phyloP scores from a whole-genome alignment of 2,329 filamentous ascomycete genomes.

The Talaromyces sp. region DNA sequence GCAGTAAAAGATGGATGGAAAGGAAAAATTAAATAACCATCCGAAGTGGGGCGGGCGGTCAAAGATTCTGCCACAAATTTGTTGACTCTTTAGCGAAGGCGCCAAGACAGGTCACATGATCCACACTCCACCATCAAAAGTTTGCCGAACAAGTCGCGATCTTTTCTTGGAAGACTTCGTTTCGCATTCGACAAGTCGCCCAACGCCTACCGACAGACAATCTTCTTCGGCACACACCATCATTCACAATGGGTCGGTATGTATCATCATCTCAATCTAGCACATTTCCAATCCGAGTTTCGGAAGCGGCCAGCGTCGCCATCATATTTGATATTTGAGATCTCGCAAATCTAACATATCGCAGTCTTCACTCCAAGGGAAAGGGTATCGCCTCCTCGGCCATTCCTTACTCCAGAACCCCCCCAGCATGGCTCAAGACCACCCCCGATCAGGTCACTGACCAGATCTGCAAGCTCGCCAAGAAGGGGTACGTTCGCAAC shows the following conservation, averaged over 20 bases:
- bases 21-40: neutral
- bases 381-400: conserved; percentile 98
- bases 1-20: neutral
- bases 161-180: neutral
- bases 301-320: neutral
- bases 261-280: neutral
- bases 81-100: conserved; percentile 14
- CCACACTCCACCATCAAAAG: conserved; percentile 18
- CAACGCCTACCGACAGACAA: conserved; percentile 17
- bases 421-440: conserved; percentile 97
- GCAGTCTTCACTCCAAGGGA: conserved; percentile 95
- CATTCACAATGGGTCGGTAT: conserved; percentile 24
- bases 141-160: conserved; percentile 5
- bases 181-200: conserved; percentile 19
- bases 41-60: neutral
- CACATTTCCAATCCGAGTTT: neutral
- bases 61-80: neutral
- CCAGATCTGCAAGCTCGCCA: conserved; percentile 56
- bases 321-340: conserved; percentile 31
- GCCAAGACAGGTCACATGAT: conserved; percentile 19
- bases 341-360: conserved; percentile 37
- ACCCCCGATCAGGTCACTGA: conserved; percentile 97
- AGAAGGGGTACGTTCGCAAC: conserved; percentile 16
- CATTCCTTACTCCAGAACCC: conserved; percentile 90
- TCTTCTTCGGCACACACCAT: conserved; percentile 14